Conservation (phyloP, 2,329 filamentous ascomycete species). For the Cladosporium colombiae region DNA sequence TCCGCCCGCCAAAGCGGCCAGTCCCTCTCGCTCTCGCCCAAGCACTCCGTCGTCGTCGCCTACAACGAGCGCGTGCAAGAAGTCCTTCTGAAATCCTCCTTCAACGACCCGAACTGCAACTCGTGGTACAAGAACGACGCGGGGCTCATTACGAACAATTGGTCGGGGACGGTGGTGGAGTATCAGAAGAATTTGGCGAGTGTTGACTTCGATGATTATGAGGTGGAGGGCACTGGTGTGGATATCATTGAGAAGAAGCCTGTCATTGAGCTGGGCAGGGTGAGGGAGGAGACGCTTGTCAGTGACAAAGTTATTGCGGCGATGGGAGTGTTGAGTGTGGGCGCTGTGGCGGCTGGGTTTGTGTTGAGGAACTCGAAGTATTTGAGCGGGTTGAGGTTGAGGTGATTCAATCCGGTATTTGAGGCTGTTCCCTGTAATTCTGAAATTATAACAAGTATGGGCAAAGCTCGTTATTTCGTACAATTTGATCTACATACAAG, state of each 20-base stretch:
- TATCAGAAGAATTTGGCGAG: conserved; percentile 53
- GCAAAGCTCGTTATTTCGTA: background rate
- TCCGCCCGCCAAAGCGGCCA: conserved; percentile 44
- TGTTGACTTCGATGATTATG: conserved; percentile 51
- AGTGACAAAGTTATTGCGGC: conserved; percentile 42
- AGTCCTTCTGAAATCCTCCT: conserved; percentile 46
- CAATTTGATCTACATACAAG: background rate
- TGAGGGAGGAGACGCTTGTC: conserved; percentile 47
- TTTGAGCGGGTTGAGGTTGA: conserved; percentile 18
- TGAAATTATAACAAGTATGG: background rate
- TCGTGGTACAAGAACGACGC: conserved; percentile 60
- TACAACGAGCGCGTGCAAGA: conserved; percentile 53
- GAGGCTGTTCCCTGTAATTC: background rate
- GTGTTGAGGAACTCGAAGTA: conserved; percentile 26
- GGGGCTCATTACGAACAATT: conserved; percentile 60
- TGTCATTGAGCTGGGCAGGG: conserved; percentile 43
- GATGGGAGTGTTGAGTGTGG: conserved; percentile 40
- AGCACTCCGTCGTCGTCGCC: conserved; percentile 38
- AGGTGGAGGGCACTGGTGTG: conserved; percentile 39
- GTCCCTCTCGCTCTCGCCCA: conserved; percentile 50
- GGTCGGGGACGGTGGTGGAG: conserved; percentile 53
- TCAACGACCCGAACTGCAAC: conserved; percentile 56
- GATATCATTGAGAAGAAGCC: conserved; percentile 38
- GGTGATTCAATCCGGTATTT: background rate
- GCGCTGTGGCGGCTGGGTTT: conserved; percentile 40